These are phyloP conservation scores for Teratosphaeria nubilosa DNA, from an alignment of 2,329 filamentous ascomycete genomes.

Conservation along the genomic window DNA sequence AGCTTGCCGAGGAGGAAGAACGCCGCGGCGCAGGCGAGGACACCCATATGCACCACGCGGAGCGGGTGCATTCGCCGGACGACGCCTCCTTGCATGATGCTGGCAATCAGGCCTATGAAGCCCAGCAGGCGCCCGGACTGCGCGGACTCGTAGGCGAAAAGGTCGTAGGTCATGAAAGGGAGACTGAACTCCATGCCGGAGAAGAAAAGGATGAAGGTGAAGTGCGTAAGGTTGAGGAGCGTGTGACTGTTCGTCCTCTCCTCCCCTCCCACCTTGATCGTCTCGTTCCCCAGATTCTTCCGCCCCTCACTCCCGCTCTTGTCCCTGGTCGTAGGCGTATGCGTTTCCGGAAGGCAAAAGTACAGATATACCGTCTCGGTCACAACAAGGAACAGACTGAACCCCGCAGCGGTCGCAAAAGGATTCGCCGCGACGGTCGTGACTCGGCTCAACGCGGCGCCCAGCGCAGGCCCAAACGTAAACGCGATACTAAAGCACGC, in stretches of 20 bases:
- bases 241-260: conserved; percentile 69
- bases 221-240: conserved; percentile 74
- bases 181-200: conserved; percentile 97
- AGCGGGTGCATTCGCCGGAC: conserved; percentile 77
- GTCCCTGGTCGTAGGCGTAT: conserved; percentile 34
- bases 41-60: conserved; percentile 66
- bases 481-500: conserved; percentile 96
- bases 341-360: conserved; percentile 73
- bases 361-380: conserved; percentile 85
- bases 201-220: conserved; percentile 90
- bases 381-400: conserved; percentile 75
- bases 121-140: conserved; percentile 80
- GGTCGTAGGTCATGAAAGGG: conserved; percentile 92
- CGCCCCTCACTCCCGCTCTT: neutral
- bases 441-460: conserved; percentile 73
- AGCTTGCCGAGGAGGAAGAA: conserved; percentile 71
- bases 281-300: conserved; percentile 18
- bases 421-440: conserved; percentile 75
- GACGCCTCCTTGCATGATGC: conserved; percentile 85
- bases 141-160: conserved; percentile 71
- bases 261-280: conserved; percentile 7
- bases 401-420: conserved; percentile 83
- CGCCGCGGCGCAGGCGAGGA: conserved; percentile 64
- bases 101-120: conserved; percentile 82
- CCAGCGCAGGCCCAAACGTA: conserved; percentile 87